A percentile compares a stretch with the other conserved stretches of the same genome.
These are phyloP conservation scores for Linum tenue DNA, from an alignment of 345 rosid species.

Conservation along the genomic window DNA sequence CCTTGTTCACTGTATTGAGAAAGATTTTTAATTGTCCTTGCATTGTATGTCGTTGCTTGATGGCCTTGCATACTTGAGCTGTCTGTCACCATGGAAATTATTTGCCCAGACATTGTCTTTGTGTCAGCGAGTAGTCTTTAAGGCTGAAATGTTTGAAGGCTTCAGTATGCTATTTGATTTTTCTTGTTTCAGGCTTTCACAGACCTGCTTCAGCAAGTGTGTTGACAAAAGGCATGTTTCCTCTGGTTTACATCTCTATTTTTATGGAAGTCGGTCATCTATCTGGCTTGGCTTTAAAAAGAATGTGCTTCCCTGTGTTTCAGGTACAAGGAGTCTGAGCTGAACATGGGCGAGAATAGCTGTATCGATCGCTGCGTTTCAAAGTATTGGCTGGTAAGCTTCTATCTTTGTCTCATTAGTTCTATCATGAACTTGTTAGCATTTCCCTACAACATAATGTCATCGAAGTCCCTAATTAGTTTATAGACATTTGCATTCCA, in stretches of 20 bases:
- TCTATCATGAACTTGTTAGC: background rate
- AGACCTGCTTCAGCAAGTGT: constrained; percentile 84
- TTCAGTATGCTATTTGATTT: background rate
- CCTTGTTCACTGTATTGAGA: background rate
- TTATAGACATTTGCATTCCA: background rate
- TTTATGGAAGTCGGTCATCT: background rate
- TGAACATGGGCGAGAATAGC: constrained; percentile 97
- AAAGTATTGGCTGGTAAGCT: constrained; percentile 81
- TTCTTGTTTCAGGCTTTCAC: constrained; percentile 59
- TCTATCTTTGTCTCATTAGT: background rate
- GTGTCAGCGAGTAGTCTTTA: background rate
- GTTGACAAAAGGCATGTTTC: constrained; percentile 76
- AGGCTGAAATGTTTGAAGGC: background rate
- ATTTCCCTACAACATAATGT: background rate
- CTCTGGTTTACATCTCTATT: background rate
- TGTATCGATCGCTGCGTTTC: constrained; percentile 98
- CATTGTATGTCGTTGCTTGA: background rate
- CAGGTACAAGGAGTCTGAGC: constrained; percentile 90
- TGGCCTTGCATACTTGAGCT: background rate
- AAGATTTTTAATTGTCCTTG: background rate
- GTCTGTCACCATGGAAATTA: background rate
- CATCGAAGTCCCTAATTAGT: background rate
- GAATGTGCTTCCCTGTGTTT: background rate
- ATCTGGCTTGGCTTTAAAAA: background rate
- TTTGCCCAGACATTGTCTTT: background rate